Base-by-base conservation (phyloP, 108 stramenopile genomes). In the Skeletonema grethae region DNA sequence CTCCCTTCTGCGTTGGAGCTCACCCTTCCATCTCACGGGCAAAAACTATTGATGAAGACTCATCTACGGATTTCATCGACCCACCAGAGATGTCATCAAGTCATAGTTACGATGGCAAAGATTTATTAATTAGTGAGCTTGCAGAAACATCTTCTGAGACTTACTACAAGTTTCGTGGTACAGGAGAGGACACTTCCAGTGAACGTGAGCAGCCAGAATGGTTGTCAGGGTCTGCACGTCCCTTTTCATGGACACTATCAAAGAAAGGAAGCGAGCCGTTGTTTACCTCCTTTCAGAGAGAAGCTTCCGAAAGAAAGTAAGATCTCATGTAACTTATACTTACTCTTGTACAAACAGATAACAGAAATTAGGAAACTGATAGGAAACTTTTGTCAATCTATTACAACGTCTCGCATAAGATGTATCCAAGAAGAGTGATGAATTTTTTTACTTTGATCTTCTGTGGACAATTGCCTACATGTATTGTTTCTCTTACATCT, bases 61-160 rank as follows among this genome's bases (percentile, higher is more conserved):
- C 60, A 32, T 35, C 38, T 36, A 31, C 31, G n/a, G 60, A 36
- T 36, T 16, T 20, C 2, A 18, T 32, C 11, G 60, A 61, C 35
- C 60, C 60, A 36, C 57, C 57, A 15, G 57, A 58, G 29, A 58
- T 58, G 57, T 28, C 57, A 13, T 58, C 57, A 13, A 22, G 16
- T 48, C 46, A 53, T 53, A 9, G 22, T 0, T 22, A 53, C 22
- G 50, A 53, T 7, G 22, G n/a, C 50, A 7, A 53, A 24, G 50
- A 22, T 9, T 8, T 7, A 1, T 1, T 22, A n/a, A 24, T 53
- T 2, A 24, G 50, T 53, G 50, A 53, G 22, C n/a, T 53, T 0
- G 50, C 22, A 22, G 50, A 53, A 53, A 53, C 50, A 9, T 7
- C 50, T 22, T n/a, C 15, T 53, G 50, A 53, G 20, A 53, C 22